phyloP scores from a whole-genome alignment of 2,329 filamentous ascomycete genomes.

The Fusarium tuaranense region DNA sequence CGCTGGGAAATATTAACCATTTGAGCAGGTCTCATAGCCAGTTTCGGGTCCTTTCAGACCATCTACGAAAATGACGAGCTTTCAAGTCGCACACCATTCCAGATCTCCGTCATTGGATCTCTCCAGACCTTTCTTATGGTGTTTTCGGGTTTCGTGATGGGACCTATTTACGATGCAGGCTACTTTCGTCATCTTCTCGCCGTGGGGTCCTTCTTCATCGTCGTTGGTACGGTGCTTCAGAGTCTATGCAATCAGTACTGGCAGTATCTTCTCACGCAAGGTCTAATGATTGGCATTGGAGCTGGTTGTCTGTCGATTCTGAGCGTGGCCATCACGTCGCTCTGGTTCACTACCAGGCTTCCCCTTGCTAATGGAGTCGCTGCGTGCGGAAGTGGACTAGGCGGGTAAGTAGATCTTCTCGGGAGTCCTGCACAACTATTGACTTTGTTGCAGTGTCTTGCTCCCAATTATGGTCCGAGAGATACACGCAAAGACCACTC shows the following conservation, averaged over 20 bases:
- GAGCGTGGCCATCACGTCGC: slow-evolving; percentile 77
- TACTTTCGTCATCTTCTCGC: slow-evolving; percentile 34
- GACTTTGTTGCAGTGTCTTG: slow-evolving; percentile 16
- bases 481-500: background rate
- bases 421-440: accelerated
- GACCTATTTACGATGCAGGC: slow-evolving; percentile 35
- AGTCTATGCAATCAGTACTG: slow-evolving; percentile 65
- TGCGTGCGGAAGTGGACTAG: slow-evolving; percentile 76
- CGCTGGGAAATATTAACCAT: background rate
- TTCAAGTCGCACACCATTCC: slow-evolving; percentile 13
- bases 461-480: slow-evolving; percentile 37
- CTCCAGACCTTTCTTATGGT: slow-evolving; percentile 41
- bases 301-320: slow-evolving; percentile 84
- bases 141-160: slow-evolving; percentile 37
- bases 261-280: slow-evolving; percentile 84
- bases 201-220: slow-evolving; percentile 27
- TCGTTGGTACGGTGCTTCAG: slow-evolving; percentile 34
- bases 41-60: slow-evolving; percentile 40
- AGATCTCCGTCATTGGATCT: slow-evolving; percentile 40
- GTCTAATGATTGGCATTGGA: slow-evolving; percentile 76
- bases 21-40: slow-evolving; percentile 35
- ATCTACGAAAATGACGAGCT: slow-evolving; percentile 38
- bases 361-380: slow-evolving; percentile 84
- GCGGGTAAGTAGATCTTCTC: slow-evolving; percentile 55
- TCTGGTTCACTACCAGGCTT: slow-evolving; percentile 79